Base-by-base conservation (phyloP, 441 rosid genomes). In the Macaranga tanarius region DNA sequence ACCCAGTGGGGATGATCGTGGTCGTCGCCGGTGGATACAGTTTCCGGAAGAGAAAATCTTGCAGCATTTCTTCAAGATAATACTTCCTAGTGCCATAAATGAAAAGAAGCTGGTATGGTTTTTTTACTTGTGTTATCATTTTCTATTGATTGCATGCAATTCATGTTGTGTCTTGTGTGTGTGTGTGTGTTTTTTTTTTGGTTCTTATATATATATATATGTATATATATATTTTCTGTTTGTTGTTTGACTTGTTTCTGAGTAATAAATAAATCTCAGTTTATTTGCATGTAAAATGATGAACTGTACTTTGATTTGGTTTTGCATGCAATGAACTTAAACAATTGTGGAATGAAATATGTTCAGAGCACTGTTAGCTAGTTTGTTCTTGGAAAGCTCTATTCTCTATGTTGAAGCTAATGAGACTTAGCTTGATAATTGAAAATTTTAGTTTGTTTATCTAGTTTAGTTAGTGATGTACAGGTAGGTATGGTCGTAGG, bases 61-160 rank as follows among this genome's bases (percentile, higher is more conserved):
- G 5, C 42, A 2, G 15, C 71, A 62, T 69, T 78, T 76, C 74
- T 78, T 44, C 69, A 66, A 55, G 65, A 61, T 72, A 12, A 55
- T 73, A 1, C 42, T 66, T 52, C 42, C 63, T 0, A 40, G n/a
- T 2, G 65, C 47, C 0, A 1, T 76, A 0, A 45, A 65, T 34
- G 71, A 65, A 38, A 71, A 66, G 67, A 76, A 70, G 55, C 67
- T 76, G 78, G 76, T 73, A 73, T 58, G n/a, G n/a, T n/a, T n/a
- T 44, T 26, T 22, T 17, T 45, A 3, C 45, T 9, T 64, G 15
- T 64, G 5, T 0, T 44, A 5, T 10, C 51, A 16, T 40, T 26
- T 10, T 19, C 8, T 5, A 2, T 26, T 51, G n/a, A 28, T 17
- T 28, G 25, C 45, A 50, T 66, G 44, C 45, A 28, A 22, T 40